phyloP scores from a whole-genome alignment of 179 eudicot species.

The Monotropa hypopitys region DNA sequence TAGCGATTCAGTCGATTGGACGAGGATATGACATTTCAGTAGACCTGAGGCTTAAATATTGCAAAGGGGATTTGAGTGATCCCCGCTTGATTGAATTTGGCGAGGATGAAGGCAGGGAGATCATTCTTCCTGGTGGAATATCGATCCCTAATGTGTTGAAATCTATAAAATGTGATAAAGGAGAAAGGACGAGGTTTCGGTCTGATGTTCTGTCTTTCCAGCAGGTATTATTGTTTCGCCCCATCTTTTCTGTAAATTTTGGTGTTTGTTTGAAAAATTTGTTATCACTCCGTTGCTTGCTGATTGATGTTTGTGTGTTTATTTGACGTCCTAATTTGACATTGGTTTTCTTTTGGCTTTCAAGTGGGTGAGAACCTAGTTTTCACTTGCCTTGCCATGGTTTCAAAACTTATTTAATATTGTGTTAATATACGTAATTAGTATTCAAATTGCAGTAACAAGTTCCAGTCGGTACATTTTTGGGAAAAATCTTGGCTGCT shows the following conservation, averaged over 20 bases:
- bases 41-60: constrained; percentile 73
- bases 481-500: background rate
- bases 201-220: constrained; percentile 83
- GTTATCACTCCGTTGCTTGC: background rate
- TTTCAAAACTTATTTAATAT: background rate
- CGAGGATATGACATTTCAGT: constrained; percentile 69
- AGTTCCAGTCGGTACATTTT: background rate
- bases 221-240: constrained; percentile 38
- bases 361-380: background rate
- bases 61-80: constrained; percentile 51
- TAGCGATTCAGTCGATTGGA: constrained; percentile 74
- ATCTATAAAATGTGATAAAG: constrained; percentile 78
- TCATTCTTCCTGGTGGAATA: constrained; percentile 67
- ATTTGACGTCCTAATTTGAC: background rate
- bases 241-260: background rate
- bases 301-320: background rate
- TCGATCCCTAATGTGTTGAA: constrained; percentile 45
- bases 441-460: background rate
- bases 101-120: constrained; percentile 26
- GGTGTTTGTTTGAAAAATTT: background rate
- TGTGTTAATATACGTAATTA: background rate
- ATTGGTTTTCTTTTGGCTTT: background rate
- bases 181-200: constrained; percentile 76
- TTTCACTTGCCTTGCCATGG: background rate
- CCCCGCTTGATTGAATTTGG: constrained; percentile 60